Conservation (phyloP, 352 stramenopile genomes). For the Pythium grandisporangium region DNA sequence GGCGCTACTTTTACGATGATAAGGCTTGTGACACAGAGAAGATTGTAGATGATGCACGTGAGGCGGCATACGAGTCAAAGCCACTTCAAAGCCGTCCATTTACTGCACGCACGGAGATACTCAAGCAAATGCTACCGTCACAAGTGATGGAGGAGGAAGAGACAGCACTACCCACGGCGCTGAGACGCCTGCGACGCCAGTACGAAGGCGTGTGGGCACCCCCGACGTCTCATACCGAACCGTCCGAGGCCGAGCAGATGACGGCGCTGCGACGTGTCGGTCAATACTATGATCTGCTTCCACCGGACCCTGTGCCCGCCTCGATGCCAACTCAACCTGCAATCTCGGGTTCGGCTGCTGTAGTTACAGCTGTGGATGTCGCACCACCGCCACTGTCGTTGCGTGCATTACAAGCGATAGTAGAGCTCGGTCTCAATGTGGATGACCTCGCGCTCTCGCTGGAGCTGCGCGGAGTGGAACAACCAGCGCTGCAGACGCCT, state of each 20-base stretch:
- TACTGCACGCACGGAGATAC: constrained; percentile 52
- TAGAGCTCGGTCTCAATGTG: constrained; percentile 57
- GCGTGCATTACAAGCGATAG: constrained; percentile 35
- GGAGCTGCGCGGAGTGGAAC: constrained; percentile 46
- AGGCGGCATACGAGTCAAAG: not conserved
- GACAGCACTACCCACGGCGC: constrained; percentile 19
- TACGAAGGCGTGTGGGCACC: constrained; percentile 36
- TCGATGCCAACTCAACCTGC: no score
- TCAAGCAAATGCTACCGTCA: constrained; percentile 39
- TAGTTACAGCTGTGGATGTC: not conserved
- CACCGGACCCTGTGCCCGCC: no score
- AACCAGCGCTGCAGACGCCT: constrained; percentile 48
- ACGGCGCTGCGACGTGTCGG: constrained; percentile 30
- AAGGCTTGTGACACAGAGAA: not conserved
- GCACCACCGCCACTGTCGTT: constrained; percentile 9
- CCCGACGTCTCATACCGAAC: constrained; percentile 33
- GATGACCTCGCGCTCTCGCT: constrained; percentile 55
- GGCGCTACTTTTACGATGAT: constrained; percentile 63
- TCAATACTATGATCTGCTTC: constrained; percentile 45
- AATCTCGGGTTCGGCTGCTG: not conserved
- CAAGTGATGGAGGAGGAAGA: constrained; percentile 30
- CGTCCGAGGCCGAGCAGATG: constrained; percentile 33
- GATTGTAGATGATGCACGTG: not conserved
- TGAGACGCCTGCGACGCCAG: constrained; percentile 35
- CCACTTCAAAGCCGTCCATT: constrained; percentile 12